Evolutionary conservation across 1,284 basidiomycete species (phyloP).

Genomic region (Kwoniella shivajii): DNA sequence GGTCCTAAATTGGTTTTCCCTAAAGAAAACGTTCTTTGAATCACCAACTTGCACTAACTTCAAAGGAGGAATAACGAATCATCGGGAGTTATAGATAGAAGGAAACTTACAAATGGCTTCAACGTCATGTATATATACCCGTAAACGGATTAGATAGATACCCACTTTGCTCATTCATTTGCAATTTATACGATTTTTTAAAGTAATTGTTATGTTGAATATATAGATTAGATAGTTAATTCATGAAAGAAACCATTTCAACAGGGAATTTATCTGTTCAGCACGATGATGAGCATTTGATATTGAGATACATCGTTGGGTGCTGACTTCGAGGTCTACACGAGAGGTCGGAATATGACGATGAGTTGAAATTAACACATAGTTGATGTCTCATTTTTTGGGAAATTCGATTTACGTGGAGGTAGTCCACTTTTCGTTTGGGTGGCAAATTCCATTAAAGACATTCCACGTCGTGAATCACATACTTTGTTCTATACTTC

Average conservation of each 20-base stretch:
- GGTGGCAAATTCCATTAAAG: slow-evolving; percentile 8
- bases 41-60: background rate
- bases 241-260: background rate
- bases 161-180: too few relatives aligned
- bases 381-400: too few relatives aligned
- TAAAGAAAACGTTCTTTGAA: slow-evolving; percentile 43
- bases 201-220: background rate
- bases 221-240: background rate
- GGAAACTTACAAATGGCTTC: slow-evolving; percentile 9
- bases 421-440: slow-evolving; percentile 15
- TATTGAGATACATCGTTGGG: too few relatives aligned
- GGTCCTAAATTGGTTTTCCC: slow-evolving; percentile 53
- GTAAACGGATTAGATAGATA: background rate
- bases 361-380: background rate
- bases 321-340: too few relatives aligned
- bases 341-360: too few relatives aligned
- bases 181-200: too few relatives aligned
- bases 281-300: too few relatives aligned
- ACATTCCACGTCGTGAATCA: background rate
- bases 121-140: slow-evolving; percentile 13
- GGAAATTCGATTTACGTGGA: slow-evolving; percentile 23
- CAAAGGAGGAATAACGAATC: background rate
- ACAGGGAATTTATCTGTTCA: slow-evolving; percentile 1
- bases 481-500: background rate
- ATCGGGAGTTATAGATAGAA: background rate